Evolutionary conservation across 2,329 filamentous ascomycete species (phyloP).

Genomic region (Hyphodiscus sp.): DNA sequence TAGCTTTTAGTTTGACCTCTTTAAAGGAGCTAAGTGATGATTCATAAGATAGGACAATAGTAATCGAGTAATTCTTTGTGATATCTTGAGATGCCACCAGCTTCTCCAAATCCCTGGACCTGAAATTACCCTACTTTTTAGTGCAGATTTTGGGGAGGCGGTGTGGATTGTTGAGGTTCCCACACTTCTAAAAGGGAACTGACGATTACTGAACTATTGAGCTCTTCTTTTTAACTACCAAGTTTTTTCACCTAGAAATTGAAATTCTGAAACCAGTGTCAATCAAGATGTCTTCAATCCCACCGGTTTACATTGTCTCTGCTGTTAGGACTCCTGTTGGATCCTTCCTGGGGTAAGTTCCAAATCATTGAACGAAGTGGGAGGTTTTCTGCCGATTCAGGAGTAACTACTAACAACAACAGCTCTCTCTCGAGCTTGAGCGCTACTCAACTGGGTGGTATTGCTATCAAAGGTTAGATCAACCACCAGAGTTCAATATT

Average conservation of each 20-base stretch:
- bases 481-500: background rate
- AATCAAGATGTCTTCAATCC: constrained; percentile 66
- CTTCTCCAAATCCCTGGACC: background rate
- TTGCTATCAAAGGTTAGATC: constrained; percentile 77
- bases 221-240: background rate
- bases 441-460: constrained; percentile 79
- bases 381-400: constrained; percentile 49
- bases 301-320: constrained; percentile 93
- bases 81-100: background rate
- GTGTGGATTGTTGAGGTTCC: constrained; percentile 10
- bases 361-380: background rate
- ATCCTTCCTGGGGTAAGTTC: constrained; percentile 82
- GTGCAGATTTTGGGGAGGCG: constrained; percentile 6
- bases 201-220: constrained; percentile 4
- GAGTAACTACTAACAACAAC: constrained; percentile 18
- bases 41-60: background rate
- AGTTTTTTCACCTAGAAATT: background rate
- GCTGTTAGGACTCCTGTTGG: constrained; percentile 85
- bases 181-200: constrained; percentile 1
- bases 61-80: background rate
- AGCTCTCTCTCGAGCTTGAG: constrained; percentile 84
- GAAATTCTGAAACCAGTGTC: background rate
- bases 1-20: background rate
- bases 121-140: background rate
- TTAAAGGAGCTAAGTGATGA: background rate